These are phyloP conservation scores for Chlamydomonas eustigma DNA, from an alignment of 139 green algal genomes.

Conservation along the genomic window DNA sequence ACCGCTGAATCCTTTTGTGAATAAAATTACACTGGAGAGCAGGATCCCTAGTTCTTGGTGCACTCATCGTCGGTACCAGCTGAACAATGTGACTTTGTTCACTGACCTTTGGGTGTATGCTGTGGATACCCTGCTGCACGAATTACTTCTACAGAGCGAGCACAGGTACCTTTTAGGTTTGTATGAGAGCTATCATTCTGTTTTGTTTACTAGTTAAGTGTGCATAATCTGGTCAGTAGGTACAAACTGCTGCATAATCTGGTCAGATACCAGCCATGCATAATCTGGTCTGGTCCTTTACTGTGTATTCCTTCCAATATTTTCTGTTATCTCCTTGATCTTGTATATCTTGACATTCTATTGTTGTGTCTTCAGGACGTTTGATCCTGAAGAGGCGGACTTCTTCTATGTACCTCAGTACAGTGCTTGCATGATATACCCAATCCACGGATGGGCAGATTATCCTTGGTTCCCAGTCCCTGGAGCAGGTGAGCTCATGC, in stretches of 20 bases:
- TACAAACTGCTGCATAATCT: too few relatives aligned
- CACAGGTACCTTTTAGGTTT: conserved; percentile 55
- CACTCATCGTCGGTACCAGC: conserved; percentile 23
- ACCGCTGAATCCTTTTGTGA: conserved; percentile 35
- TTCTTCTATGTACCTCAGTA: conserved; percentile 50
- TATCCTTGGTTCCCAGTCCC: conserved; percentile 25
- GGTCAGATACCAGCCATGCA: too few relatives aligned
- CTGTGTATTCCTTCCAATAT: background rate
- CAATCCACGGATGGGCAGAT: conserved; percentile 40
- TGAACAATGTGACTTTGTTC: conserved; percentile 10
- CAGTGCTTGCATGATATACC: conserved; percentile 35
- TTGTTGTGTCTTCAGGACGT: conserved; percentile 30
- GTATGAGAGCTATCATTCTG: too few relatives aligned
- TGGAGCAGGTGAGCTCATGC: background rate
- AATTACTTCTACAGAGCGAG: conserved; percentile 51
- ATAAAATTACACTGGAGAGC: too few relatives aligned
- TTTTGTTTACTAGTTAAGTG: too few relatives aligned
- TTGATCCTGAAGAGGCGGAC: conserved; percentile 48
- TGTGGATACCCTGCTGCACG: conserved; percentile 38
- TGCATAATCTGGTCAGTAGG: too few relatives aligned
- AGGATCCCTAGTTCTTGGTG: conserved; percentile 46
- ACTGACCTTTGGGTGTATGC: conserved; percentile 39
- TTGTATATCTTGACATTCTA: background rate
- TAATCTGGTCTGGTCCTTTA: background rate
- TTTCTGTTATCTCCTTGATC: background rate